Conservation (phyloP, 345 rosid genomes). For the Ceriops zippeliana region DNA sequence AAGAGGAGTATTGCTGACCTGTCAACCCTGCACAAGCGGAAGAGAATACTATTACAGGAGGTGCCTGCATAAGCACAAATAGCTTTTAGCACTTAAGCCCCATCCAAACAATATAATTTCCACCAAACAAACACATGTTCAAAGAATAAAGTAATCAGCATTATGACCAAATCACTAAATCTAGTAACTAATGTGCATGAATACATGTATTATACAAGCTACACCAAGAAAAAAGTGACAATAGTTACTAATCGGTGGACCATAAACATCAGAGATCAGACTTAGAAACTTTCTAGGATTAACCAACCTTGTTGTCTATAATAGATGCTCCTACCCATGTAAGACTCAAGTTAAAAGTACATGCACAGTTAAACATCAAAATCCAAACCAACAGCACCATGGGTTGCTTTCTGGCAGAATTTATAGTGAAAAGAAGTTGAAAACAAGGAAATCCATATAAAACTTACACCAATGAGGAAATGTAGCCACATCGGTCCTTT, state of each 20-base stretch:
- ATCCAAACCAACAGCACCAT: background rate
- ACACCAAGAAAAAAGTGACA: too few relatives aligned
- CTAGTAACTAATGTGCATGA: too few relatives aligned
- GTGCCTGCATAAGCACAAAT: slow-evolving; percentile 58
- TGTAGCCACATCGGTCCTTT: slow-evolving; percentile 98
- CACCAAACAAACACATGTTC: background rate
- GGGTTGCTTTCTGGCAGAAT: background rate
- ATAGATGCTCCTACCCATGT: background rate
- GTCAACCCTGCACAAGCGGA: slow-evolving; percentile 87
- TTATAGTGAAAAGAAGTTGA: background rate
- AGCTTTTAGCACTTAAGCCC: background rate
- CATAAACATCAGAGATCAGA: background rate
- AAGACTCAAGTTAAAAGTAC: slow-evolving; percentile 4
- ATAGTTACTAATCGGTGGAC: background rate
- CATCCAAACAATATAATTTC: background rate
- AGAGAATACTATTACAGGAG: slow-evolving; percentile 89
- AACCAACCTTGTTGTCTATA: too few relatives aligned
- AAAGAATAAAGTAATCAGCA: background rate
- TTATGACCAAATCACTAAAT: too few relatives aligned
- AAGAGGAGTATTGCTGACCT: slow-evolving; percentile 39
- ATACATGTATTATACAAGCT: too few relatives aligned
- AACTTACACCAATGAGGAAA: slow-evolving; percentile 88
- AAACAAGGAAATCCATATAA: slow-evolving; percentile 3
- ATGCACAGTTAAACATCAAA: background rate
- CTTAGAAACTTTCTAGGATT: too few relatives aligned